Evolutionary conservation across 805 yeast species (phyloP), one percentile per base, ranked within the genome.

Genomic region (Yarrowia sp.): DNA sequence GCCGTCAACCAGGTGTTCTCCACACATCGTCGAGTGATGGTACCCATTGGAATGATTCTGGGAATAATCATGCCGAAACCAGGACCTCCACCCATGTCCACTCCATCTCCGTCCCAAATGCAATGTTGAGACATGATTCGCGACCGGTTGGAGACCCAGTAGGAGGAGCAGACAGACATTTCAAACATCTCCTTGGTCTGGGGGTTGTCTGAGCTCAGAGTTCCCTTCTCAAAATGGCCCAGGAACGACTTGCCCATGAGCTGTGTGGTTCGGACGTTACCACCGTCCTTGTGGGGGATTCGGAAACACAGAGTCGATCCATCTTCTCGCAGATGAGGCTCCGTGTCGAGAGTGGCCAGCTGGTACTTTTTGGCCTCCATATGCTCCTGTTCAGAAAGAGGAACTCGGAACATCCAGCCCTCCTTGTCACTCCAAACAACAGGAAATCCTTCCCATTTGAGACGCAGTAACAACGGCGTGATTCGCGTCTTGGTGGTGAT

Each of bases 1-100:
- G 99, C 99, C 0, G 99, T 95, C 36, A 95, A 78, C 99, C 99
- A 95, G 0, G 98, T 91, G 67, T 90, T 91, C 73, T 95, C 99
- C 1, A 95, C 97, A 2, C 98, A 97, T 68, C 99, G 81, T 70
- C 99, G 80, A 0, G 99, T 95, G 8, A 95, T 86, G 0, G 99
- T 96, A 1, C 99, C 99, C 97, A 95, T 95, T 2, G 97, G 83
- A 8, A 90, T 81, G 46, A 93, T 80, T 59, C 85, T 84, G 0
- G 99, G 99, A 16, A 95, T 71, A 32, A 96, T 95, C 58, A 92
- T 79, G 0, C 96, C 96, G 67, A 85, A 70, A 10, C 64, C 70
- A 4, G 68, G 56, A n/a, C 43, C 43, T 2, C 32, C 19, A 5
- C 46, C 35, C 61, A 54, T 54, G 11, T 58, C 46, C 21, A 46